Base-by-base conservation (phyloP, 2,329 filamentous ascomycete species). In the Colletotrichum shisoi region DNA sequence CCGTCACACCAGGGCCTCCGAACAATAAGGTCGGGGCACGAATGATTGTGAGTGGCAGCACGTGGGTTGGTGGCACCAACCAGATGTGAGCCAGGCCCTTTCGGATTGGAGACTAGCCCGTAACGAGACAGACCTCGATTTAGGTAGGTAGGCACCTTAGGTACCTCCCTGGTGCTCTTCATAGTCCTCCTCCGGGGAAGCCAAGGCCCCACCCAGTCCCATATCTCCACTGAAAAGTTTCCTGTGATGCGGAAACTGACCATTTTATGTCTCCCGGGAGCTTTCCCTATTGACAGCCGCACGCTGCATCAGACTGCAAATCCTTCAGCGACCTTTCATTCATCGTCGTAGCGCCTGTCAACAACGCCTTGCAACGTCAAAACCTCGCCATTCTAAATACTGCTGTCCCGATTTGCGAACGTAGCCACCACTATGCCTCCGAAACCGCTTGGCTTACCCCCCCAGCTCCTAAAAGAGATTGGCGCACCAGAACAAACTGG, bases 381-480 rank as follows among this genome's bases (percentile, higher is more conserved):
- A 15, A 2, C 5, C n/a, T n/a, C 44, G n/a, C 31, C 13, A 15
- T 15, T 7, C 3, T 4, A 12, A 44, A 57, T 1, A 15, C 1
- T 19, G 2, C 13, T 57, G 8, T n/a, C 9, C 17, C 42, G 12
- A 8, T 19, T 44, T 27, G 19, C 54, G 19, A 13, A 19, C 51
- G 7, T 15, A 24, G 1, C 27, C 27, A 24, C 31, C 56, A 24
- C 60, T n/a, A 78, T 79, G 76, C 70, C 72, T 8, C 72, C 73
- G 39, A 79, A 76, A 57, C 76, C 76, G 59, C 75, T 83, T 19
- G 76, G 79, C 49, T 74, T 85, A 5, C 82, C 83, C 3, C 76
- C 76, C 31, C 73, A 76, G 40, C 72, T 85, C 7, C 75, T 84
- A 42, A 79, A 80, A 59, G 77, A 84, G 71, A 72, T 85, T 19